phyloP scores from a whole-genome alignment of 805 yeast species.

The Lipomyces sp. region DNA sequence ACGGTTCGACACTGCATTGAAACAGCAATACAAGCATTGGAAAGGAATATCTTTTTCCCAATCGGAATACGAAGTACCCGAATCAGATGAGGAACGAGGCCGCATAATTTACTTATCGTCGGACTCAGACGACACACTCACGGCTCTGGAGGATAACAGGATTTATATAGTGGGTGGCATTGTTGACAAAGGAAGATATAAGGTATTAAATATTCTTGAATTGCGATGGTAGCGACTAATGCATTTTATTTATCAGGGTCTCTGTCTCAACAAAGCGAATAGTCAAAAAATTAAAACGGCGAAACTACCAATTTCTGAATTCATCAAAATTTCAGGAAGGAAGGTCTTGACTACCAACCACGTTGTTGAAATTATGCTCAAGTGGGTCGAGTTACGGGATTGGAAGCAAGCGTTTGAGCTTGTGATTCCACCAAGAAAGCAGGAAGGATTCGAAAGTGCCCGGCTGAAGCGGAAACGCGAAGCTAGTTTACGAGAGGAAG shows the following conservation, averaged over 20 bases:
- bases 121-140: constrained; percentile 75
- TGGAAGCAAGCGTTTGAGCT: constrained; percentile 88
- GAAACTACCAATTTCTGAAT: constrained; percentile 85
- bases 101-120: constrained; percentile 73
- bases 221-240: background rate
- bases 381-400: constrained; percentile 75
- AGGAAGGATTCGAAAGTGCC: constrained; percentile 37
- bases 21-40: constrained; percentile 68
- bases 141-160: constrained; percentile 64
- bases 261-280: constrained; percentile 83
- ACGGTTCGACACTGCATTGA: constrained; percentile 68
- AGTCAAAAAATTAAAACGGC: constrained; percentile 71
- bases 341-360: constrained; percentile 91
- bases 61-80: constrained; percentile 47
- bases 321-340: constrained; percentile 79
- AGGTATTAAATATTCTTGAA: constrained; percentile 13
- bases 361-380: constrained; percentile 84
- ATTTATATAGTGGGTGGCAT: constrained; percentile 94
- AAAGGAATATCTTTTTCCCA: constrained; percentile 59
- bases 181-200: constrained; percentile 83
- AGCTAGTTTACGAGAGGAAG: background rate
- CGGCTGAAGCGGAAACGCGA: constrained; percentile 38
- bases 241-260: constrained; percentile 49
- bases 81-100: constrained; percentile 36
- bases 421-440: constrained; percentile 84